Base-by-base conservation (phyloP, 306 rosid species). In the Leucaena leucocephala region DNA sequence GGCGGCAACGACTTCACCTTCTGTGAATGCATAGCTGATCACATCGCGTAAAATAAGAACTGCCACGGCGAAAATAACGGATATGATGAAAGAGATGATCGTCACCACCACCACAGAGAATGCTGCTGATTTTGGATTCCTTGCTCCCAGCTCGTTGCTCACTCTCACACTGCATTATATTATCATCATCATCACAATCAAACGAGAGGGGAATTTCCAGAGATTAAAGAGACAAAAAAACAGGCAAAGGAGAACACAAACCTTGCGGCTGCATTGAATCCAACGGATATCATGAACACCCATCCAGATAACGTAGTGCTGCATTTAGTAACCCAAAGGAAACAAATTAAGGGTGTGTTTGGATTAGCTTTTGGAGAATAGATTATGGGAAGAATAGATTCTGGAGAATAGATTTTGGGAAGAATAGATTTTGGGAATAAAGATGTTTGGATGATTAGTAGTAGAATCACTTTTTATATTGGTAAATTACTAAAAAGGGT, bases 191-290 rank as follows among this genome's bases (percentile, higher is more conserved):
- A 5, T 33, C 17, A 59, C 22, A 3, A 52, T 17, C 27, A 59
- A 59, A 39, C 9, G 19, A 11, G 27, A 27, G 27, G 27, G 27
- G 27, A 27, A 27, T 27, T 27, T 27, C 38, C 14, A 9, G 9
- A 44, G 14, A 44, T 10, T 5, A 54, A 54, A 21, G 1, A 0
- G 2, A 19, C 7, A n/a, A 54, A 1, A 11, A 19, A 7, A n/a
- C 0, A 27, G 27, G 27, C 27, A 27, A 27, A 27, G 27, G 27
- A 27, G 27, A 67, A 27, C 27, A 62, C 68, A 35, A 33, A 92
- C 98, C 98, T 93, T 12, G 91, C 93, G 11, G 97, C 98, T 11
- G 98, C 98, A 4, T 93, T 91, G 88, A 93, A 88, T 49, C 98
- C 98, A 55, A 89, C 93, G 2, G 94, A 89, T 70, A 91, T 86